phyloP scores from a whole-genome alignment of 2,329 filamentous ascomycete species.

The Pyrenophora graminea region DNA sequence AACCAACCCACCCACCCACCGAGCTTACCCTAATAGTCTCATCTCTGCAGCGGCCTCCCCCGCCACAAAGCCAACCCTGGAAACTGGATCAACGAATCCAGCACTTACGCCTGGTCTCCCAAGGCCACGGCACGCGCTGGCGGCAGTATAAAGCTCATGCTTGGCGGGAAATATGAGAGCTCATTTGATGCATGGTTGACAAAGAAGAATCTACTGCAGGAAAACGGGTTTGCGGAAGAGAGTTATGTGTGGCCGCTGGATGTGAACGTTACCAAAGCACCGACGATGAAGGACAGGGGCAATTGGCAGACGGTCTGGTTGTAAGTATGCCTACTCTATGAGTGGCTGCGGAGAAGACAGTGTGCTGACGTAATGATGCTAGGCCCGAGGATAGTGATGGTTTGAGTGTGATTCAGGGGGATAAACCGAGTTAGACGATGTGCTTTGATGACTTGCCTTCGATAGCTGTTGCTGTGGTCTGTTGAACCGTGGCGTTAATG shows the following conservation, averaged over 20 bases:
- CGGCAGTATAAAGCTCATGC: slow-evolving; percentile 26
- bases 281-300: slow-evolving; percentile 32
- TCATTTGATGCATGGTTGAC: slow-evolving; percentile 18
- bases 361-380: slow-evolving; percentile 1
- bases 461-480: no score
- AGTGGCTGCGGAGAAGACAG: background rate
- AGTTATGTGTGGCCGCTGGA: slow-evolving; percentile 28
- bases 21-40: slow-evolving; percentile 23
- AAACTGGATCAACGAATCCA: slow-evolving; percentile 31
- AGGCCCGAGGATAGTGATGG: slow-evolving; percentile 35
- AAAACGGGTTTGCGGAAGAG: slow-evolving; percentile 29
- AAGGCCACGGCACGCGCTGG: slow-evolving; percentile 21
- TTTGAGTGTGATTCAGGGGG: slow-evolving; percentile 30
- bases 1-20: background rate
- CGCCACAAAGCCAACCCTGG: slow-evolving; percentile 29
- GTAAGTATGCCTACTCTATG: slow-evolving; percentile 5
- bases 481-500: no score
- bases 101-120: slow-evolving; percentile 22
- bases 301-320: slow-evolving; percentile 31
- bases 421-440: slow-evolving; percentile 23
- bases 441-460: slow-evolving; percentile 22
- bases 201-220: slow-evolving; percentile 19
- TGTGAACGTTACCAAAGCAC: slow-evolving; percentile 18
- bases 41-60: slow-evolving; percentile 30
- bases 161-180: slow-evolving; percentile 29